Evolutionary conservation across 176 grass and related monocot genomes (phyloP).

Genomic region (Canna indica): DNA sequence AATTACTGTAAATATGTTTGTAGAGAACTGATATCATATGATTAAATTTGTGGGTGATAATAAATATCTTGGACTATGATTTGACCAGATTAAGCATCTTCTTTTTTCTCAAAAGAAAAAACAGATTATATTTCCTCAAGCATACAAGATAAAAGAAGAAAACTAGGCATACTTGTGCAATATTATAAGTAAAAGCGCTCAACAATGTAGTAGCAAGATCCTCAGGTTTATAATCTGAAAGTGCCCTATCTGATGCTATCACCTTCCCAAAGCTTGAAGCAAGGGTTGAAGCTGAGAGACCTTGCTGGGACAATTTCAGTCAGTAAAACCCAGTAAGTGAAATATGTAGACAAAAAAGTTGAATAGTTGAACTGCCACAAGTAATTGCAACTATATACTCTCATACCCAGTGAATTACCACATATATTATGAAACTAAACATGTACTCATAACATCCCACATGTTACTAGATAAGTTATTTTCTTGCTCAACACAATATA

Average conservation of each 20-base stretch:
- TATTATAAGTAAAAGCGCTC: constrained; percentile 96
- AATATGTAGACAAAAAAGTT: not conserved
- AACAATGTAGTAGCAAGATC: constrained; percentile 85
- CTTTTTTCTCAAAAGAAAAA: not conserved
- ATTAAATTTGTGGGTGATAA: not conserved
- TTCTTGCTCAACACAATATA: not conserved
- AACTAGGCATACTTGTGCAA: constrained; percentile 65
- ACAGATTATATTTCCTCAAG: constrained; percentile 9
- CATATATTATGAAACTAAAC: not conserved
- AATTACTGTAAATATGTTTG: too few species aligned
- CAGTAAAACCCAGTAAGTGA: not conserved
- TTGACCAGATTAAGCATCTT: not conserved
- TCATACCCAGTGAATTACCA: not conserved
- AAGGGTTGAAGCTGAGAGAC: constrained; percentile 88
- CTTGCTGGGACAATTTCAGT: constrained; percentile 53
- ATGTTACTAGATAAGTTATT: not conserved
- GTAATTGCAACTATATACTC: not conserved
- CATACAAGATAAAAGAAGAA: not conserved
- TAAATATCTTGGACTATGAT: not conserved
- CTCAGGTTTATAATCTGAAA: constrained; percentile 77
- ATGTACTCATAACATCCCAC: not conserved
- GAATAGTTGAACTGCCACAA: not conserved
- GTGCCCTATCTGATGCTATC: constrained; percentile 67
- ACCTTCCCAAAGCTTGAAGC: constrained; percentile 99
- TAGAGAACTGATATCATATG: not conserved